A percentile compares a stretch with the other conserved stretches of the same genome.
These are phyloP conservation scores for Cymbopogon citratus DNA, from an alignment of 176 grass and related monocot genomes.

Conservation along the genomic window DNA sequence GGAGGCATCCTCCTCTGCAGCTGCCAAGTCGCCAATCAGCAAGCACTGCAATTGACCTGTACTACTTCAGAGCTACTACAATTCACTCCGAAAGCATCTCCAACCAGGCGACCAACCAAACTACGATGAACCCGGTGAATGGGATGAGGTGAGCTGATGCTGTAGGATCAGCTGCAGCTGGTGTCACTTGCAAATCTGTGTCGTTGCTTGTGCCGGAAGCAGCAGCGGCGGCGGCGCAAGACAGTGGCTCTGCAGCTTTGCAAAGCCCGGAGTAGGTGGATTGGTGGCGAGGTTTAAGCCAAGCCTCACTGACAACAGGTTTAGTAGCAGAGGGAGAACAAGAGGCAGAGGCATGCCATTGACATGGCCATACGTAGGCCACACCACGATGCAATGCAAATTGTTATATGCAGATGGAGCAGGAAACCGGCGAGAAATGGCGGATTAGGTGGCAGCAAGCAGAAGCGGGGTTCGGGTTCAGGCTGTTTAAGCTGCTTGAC, in stretches of 20 bases:
- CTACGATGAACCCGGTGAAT: neutral
- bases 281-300: slow-evolving; percentile 34
- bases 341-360: neutral
- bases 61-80: neutral
- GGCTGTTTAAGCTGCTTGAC: neutral
- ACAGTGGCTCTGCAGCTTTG: slow-evolving; percentile 22
- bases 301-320: slow-evolving; percentile 31
- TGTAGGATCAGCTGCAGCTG: slow-evolving; percentile 18
- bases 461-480: neutral
- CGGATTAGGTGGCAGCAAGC: slow-evolving; percentile 32
- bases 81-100: neutral
- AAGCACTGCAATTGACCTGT: neutral
- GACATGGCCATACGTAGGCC: neutral
- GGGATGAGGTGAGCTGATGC: slow-evolving; percentile 11
- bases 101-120: neutral
- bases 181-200: slow-evolving; percentile 38
- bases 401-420: slow-evolving; percentile 29
- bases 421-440: slow-evolving; percentile 38
- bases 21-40: neutral
- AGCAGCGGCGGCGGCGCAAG: no score
- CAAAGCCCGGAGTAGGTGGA: slow-evolving; percentile 28
- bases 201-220: slow-evolving; percentile 45
- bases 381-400: neutral
- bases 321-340: slow-evolving; percentile 9
- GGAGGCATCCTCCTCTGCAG: slow-evolving; percentile 17